Conservation (phyloP, 495 filamentous ascomycete genomes). For the Podospora appendiculata region DNA sequence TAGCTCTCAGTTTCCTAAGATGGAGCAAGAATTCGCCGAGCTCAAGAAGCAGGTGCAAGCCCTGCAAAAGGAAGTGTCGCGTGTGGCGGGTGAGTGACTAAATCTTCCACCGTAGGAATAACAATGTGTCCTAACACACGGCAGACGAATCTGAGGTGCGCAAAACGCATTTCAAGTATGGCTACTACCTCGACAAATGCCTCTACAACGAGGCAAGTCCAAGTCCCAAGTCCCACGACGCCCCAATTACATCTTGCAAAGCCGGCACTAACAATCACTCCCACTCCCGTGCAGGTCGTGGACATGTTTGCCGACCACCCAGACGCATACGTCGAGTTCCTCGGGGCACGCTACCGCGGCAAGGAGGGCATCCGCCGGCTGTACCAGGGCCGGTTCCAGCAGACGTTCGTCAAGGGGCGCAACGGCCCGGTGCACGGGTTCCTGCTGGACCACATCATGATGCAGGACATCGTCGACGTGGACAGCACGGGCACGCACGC, state of each 20-base stretch:
- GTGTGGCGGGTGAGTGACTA: slow-evolving; percentile 22
- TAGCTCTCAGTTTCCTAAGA: too few species aligned
- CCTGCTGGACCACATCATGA: slow-evolving; percentile 49
- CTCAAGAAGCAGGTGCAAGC: slow-evolving; percentile 33
- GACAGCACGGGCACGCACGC: slow-evolving; percentile 38
- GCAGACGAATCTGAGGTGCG: slow-evolving; percentile 42
- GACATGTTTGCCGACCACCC: slow-evolving; percentile 46
- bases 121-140: slow-evolving; percentile 1
- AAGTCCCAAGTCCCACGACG: too few species aligned
- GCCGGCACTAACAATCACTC: not conserved
- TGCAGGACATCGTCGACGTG: slow-evolving; percentile 47
- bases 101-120: too few species aligned
- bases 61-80: slow-evolving; percentile 27
- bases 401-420: slow-evolving; percentile 40
- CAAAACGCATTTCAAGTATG: slow-evolving; percentile 49
- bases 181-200: slow-evolving; percentile 53
- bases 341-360: slow-evolving; percentile 44
- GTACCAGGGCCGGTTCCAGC: slow-evolving; percentile 45
- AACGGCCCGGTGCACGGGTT: slow-evolving; percentile 50
- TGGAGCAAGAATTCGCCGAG: slow-evolving; percentile 33
- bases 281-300: slow-evolving; percentile 24
- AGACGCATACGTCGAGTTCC: slow-evolving; percentile 49
- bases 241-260: not conserved
- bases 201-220: slow-evolving; percentile 43
- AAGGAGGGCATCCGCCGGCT: slow-evolving; percentile 46